Conservation (phyloP, 495 filamentous ascomycete genomes). For the Lepidopterella palustris region DNA sequence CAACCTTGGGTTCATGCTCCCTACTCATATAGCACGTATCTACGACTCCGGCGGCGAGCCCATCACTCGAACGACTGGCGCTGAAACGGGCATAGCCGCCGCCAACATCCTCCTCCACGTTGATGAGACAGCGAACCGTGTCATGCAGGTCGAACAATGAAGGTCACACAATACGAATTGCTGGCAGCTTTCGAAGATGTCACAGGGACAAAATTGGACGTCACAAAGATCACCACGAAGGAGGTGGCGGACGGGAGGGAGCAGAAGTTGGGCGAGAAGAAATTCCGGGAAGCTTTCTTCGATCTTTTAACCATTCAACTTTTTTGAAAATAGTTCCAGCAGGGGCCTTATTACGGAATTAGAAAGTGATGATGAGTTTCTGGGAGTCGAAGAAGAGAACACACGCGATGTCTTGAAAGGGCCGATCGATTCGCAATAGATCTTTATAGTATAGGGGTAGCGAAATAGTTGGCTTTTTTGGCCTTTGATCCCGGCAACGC, state of each 20-base stretch:
- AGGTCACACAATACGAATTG: not conserved
- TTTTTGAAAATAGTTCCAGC: not conserved
- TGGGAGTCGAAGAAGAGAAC: not conserved
- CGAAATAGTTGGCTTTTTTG: no score
- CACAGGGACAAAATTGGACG: not conserved
- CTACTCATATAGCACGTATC: not conserved
- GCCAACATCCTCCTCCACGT: conserved; percentile 2
- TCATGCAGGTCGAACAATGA: not conserved
- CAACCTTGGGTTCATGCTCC: not conserved
- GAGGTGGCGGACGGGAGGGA: not conserved
- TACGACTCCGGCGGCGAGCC: not conserved
- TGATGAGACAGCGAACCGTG: not conserved
- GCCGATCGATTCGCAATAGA: no score
- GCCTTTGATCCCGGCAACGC: no score
- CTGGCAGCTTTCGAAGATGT: not conserved
- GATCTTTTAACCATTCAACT: not conserved
- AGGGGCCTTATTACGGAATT: not conserved
- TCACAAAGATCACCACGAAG: not conserved
- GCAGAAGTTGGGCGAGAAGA: not conserved
- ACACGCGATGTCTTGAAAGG: no score
- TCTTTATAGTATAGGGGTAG: no score
- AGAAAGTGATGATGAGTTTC: not conserved
- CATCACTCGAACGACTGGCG: not conserved
- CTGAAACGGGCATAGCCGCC: not conserved
- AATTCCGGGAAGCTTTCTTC: not conserved